Evolutionary conservation across 1,284 basidiomycete species (phyloP).

Genomic region (Albatrellus sp.): DNA sequence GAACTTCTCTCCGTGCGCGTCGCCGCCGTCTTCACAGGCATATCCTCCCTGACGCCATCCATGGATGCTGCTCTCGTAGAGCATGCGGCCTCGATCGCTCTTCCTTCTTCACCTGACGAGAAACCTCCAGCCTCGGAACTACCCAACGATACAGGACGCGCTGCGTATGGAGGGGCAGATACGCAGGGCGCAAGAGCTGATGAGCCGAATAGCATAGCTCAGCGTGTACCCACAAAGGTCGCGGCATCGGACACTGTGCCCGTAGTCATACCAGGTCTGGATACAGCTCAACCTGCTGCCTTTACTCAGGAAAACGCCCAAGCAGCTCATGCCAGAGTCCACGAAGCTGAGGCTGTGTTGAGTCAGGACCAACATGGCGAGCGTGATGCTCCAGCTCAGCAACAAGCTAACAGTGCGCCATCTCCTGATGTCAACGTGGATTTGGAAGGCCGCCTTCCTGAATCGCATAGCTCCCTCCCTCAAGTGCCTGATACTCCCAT

Average conservation of each 20-base stretch:
- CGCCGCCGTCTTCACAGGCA: too few relatives aligned
- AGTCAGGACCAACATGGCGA: background rate
- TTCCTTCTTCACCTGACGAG: background rate
- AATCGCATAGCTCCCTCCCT: too few relatives aligned
- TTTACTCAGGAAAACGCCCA: background rate
- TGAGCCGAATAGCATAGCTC: background rate
- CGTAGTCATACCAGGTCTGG: background rate
- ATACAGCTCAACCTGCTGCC: background rate
- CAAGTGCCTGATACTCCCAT: too few relatives aligned
- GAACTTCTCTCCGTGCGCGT: too few relatives aligned
- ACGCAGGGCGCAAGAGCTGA: background rate
- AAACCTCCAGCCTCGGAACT: background rate
- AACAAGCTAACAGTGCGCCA: background rate
- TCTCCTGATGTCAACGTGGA: background rate
- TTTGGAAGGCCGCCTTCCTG: background rate
- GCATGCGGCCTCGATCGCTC: background rate
- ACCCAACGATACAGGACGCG: background rate
- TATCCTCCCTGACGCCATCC: background rate
- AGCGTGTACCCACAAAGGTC: background rate
- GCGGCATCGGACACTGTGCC: background rate
- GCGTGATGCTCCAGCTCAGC: background rate
- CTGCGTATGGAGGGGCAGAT: background rate
- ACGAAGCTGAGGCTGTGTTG: background rate
- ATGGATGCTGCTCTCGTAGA: constrained; percentile 1
- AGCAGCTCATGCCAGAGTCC: background rate